These are phyloP conservation scores for Phytopythium helicoides DNA, from an alignment of 352 stramenopile genomes.

Conservation along the genomic window DNA sequence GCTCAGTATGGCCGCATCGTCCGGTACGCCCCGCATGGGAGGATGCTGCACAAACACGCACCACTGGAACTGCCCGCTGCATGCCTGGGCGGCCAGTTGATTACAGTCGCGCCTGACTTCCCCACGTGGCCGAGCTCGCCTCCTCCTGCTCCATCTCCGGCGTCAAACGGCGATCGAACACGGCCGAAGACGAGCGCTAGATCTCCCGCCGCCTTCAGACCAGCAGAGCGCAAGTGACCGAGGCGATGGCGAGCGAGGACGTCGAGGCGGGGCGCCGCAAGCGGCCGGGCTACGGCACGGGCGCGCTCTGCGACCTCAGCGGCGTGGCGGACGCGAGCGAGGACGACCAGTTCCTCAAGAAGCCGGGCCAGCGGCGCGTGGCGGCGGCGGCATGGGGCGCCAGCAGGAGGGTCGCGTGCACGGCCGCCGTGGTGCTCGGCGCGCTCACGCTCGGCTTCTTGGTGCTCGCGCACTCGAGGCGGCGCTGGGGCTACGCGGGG, in stretches of 20 bases:
- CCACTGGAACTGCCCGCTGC: slow-evolving; percentile 1
- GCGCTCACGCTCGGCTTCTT: slow-evolving; percentile 18
- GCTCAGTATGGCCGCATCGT: too few species aligned
- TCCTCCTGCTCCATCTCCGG: slow-evolving; percentile 3
- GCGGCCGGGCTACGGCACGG: slow-evolving; percentile 18
- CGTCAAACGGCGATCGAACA: too few species aligned
- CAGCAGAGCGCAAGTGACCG: too few species aligned
- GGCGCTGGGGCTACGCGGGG: background rate
- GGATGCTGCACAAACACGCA: slow-evolving; percentile 5
- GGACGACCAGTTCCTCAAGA: slow-evolving; percentile 13
- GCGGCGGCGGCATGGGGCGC: slow-evolving; percentile 12
- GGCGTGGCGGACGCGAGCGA: slow-evolving; percentile 2
- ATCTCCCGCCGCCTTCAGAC: too few species aligned
- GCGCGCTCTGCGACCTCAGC: slow-evolving; percentile 22
- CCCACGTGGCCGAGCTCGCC: background rate
- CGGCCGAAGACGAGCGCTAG: too few species aligned
- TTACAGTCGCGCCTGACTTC: background rate
- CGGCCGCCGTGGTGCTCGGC: slow-evolving; percentile 11
- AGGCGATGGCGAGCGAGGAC: slow-evolving; percentile 7
- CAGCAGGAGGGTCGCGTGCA: slow-evolving; percentile 12
- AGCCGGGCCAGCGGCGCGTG: slow-evolving; percentile 1
- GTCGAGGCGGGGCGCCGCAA: slow-evolving; percentile 6
- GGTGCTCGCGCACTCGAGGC: slow-evolving; percentile 11
- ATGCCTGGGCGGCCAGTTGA: too few species aligned
- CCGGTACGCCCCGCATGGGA: background rate